Evolutionary conservation across 164 flowering plant genomes (phyloP).

Genomic region (Dillenia suffruticosa): DNA sequence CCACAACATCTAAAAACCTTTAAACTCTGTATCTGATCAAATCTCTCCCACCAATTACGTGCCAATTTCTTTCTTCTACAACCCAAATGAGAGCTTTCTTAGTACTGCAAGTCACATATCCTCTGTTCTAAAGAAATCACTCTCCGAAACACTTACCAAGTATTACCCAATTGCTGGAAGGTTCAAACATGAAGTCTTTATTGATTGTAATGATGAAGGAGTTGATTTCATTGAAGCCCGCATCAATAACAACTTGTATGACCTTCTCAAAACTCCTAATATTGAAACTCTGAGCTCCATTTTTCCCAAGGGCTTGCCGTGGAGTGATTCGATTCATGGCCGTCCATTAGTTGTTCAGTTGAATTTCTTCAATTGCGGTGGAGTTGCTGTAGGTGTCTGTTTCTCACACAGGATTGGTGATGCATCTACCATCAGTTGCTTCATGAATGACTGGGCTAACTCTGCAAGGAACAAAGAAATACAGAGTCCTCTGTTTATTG

Average conservation of each 20-base stretch:
- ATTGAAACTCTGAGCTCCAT: no score
- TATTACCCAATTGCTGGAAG: conserved; percentile 22
- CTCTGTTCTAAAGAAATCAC: conserved; percentile 7
- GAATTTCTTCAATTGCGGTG: conserved; percentile 12
- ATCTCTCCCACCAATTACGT: conserved; percentile 4
- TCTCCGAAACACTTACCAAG: conserved; percentile 11
- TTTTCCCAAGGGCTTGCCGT: no score
- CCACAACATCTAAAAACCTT: conserved; percentile 4
- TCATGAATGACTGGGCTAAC: conserved; percentile 7
- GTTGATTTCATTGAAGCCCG: conserved; percentile 5
- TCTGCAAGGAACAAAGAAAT: background rate
- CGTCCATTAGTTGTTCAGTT: background rate
- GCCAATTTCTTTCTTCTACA: conserved; percentile 15
- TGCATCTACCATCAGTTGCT: background rate
- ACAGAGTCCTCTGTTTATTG: background rate
- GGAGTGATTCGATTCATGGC: no score
- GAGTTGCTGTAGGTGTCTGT: conserved; percentile 4
- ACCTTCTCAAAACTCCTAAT: background rate
- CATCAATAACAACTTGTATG: background rate
- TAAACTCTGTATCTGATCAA: conserved; percentile 15
- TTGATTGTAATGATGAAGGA: conserved; percentile 14
- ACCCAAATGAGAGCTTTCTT: no score
- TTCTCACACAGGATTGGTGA: conserved; percentile 13
- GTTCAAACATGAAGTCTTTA: background rate
- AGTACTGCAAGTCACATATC: no score